Evolutionary conservation across 2,329 filamentous ascomycete species (phyloP), one percentile per base, ranked within the genome.

Genomic region (Davidsoniella eucalypti): DNA sequence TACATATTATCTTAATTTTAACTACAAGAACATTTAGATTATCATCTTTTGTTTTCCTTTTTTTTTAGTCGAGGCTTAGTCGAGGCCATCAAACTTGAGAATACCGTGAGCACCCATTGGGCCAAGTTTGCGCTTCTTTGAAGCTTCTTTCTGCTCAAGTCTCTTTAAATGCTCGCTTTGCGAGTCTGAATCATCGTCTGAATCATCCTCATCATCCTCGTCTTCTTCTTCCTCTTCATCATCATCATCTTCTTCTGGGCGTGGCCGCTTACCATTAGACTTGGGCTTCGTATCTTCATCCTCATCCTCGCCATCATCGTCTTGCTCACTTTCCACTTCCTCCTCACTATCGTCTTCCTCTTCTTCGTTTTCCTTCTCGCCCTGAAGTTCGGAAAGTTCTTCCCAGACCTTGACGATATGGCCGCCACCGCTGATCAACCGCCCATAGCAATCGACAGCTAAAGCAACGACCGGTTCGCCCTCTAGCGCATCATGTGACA

Each of bases 401-500:
- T 92, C 78, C 92, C 92, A 98, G 2, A 96, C 80, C 64, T 95
- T 95, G 55, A 98, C 76, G 0, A 80, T 79, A 57, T 75, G 76
- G 0, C 92, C 92, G 49, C 92, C 92, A 9, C 87, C 88, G 59
- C 81, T 93, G 57, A 98, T 87, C 71, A 98, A 78, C 43, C 92
- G 75, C 43, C 87, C 85, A 47, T 81, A 78, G 47, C 83, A 81
- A 65, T 96, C 92, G 56, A 96, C 94, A 1, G 74, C 83, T 0
- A 98, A 65, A 0, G 76, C 84, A 1, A 87, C 75, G 3, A 95
- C 87, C 6, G 51, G 43, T 17, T 53, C 48, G 2, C 83, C 84
- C 61, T 96, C 90, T 16, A 92, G 67, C 53, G 94, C 87, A 59
- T 95, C 86, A 61, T 95, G 90, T 57, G 76, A 60, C 37, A 69